These are phyloP conservation scores for Lodderomyces pseudojiufengensis DNA, from an alignment of 1,139 yeast genomes.

Conservation along the genomic window DNA sequence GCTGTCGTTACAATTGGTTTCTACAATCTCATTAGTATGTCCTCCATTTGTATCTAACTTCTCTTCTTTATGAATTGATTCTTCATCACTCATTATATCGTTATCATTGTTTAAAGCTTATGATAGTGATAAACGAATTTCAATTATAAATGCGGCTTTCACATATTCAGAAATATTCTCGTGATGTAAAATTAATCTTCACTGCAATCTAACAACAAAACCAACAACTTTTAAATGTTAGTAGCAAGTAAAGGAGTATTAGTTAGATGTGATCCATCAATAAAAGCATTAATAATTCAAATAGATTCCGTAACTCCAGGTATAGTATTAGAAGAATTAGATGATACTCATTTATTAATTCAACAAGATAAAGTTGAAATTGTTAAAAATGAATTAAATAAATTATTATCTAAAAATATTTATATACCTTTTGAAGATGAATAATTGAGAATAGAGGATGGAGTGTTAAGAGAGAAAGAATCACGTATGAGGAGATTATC, in stretches of 20 bases:
- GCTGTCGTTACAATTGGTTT: neutral
- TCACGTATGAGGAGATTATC: no score
- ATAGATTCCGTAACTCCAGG: conserved; percentile 73
- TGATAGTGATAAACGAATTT: neutral
- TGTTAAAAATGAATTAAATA: conserved; percentile 73
- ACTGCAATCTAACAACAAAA: no score
- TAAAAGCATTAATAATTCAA: conserved; percentile 76
- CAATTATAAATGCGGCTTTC: conserved; percentile 1
- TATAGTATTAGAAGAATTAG: conserved; percentile 78
- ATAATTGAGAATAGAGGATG: no score
- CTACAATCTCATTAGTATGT: neutral
- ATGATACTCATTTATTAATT: conserved; percentile 83
- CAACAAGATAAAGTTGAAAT: conserved; percentile 71
- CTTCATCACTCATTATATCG: neutral
- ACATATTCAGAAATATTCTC: no score
- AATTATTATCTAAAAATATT: conserved; percentile 73
- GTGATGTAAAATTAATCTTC: no score
- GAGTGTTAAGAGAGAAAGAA: no score
- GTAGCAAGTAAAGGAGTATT: conserved; percentile 46
- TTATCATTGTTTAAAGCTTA: neutral
- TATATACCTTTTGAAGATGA: conserved; percentile 83
- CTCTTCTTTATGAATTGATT: neutral
- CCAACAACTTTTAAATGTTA: conserved; percentile 26
- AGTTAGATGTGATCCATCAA: conserved; percentile 80
- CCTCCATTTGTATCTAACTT: neutral